These are phyloP conservation scores for Leptodontidium sp. DNA, from an alignment of 2,329 filamentous ascomycete species.

Conservation along the genomic window DNA sequence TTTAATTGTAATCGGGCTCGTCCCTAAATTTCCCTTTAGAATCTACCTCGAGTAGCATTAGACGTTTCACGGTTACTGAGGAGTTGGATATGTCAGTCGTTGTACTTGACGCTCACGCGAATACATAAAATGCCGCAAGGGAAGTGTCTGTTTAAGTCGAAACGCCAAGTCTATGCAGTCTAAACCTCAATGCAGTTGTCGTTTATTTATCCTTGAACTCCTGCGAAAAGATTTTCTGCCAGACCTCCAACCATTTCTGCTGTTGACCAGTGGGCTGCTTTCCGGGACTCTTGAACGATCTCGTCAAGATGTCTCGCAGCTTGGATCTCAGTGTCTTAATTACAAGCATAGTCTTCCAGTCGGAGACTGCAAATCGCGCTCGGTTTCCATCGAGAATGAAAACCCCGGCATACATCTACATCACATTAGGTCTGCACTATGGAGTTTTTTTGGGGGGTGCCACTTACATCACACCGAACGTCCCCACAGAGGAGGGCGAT, in stretches of 20 bases:
- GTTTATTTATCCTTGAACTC: conserved; percentile 44
- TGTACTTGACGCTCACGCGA: neutral
- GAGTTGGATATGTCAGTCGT: neutral
- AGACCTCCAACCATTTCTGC: conserved; percentile 77
- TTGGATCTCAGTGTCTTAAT: conserved; percentile 80
- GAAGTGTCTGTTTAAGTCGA: neutral
- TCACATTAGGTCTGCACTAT: conserved; percentile 22
- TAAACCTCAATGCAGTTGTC: conserved; percentile 18
- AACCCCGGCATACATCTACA: conserved; percentile 83
- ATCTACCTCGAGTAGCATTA: too few relatives aligned
- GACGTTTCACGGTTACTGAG: too few relatives aligned
- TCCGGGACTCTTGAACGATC: conserved; percentile 73
- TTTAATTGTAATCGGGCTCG: too few relatives aligned
- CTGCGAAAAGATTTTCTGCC: conserved; percentile 72
- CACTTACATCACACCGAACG: conserved; percentile 80
- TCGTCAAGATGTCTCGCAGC: conserved; percentile 77
- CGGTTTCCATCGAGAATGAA: conserved; percentile 88
- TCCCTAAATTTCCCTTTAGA: too few relatives aligned
- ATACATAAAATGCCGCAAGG: neutral
- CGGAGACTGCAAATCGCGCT: conserved; percentile 80
- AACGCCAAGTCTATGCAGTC: neutral
- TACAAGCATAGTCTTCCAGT: conserved; percentile 93
- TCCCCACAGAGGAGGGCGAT: conserved; percentile 88
- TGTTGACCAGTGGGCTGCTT: conserved; percentile 71
- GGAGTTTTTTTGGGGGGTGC: neutral